A percentile compares a stretch with the other conserved stretches of the same genome.
phyloP scores from a whole-genome alignment of 2,329 filamentous ascomycete species.

The Huntiella abstrusa region DNA sequence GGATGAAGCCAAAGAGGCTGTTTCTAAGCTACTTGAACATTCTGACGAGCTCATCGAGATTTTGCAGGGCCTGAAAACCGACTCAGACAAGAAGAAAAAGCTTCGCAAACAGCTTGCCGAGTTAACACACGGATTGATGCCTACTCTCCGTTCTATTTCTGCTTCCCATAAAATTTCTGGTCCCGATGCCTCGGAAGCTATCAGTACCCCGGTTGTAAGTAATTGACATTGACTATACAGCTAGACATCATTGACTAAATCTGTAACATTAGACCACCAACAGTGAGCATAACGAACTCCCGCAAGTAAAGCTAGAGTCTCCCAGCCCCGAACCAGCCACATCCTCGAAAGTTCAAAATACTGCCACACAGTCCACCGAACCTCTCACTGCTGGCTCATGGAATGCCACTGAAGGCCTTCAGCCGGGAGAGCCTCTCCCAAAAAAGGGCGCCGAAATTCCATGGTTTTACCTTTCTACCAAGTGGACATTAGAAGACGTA shows the following conservation, averaged over 20 bases:
- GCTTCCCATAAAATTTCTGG: not conserved
- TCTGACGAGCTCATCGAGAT: conserved; percentile 23
- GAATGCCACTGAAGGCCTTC: no score
- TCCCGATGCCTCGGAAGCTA: not conserved
- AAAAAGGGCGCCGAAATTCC: conserved; percentile 11
- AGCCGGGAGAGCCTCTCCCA: not conserved
- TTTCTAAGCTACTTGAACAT: conserved; percentile 18
- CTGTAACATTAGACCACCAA: no score
- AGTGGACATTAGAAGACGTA: conserved; percentile 34
- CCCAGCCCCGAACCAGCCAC: not conserved
- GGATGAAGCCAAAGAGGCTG: conserved; percentile 13
- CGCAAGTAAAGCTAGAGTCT: not conserved
- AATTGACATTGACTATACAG: no score
- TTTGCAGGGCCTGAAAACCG: conserved; percentile 19
- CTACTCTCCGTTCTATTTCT: conserved; percentile 11
- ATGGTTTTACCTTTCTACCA: conserved; percentile 18
- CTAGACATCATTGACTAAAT: no score
- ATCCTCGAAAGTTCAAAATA: not conserved
- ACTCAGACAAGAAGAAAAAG: conserved; percentile 13
- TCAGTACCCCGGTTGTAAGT: no score
- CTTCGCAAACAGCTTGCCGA: conserved; percentile 12
- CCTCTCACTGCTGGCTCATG: not conserved
- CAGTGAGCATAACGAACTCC: no score
- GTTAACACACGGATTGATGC: conserved; percentile 16
- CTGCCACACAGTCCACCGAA: not conserved